Percentiles rank a stretch among this genome's conserved stretches.
phyloP scores from a whole-genome alignment of 2,329 filamentous ascomycete species.

The Colletotrichum horii region DNA sequence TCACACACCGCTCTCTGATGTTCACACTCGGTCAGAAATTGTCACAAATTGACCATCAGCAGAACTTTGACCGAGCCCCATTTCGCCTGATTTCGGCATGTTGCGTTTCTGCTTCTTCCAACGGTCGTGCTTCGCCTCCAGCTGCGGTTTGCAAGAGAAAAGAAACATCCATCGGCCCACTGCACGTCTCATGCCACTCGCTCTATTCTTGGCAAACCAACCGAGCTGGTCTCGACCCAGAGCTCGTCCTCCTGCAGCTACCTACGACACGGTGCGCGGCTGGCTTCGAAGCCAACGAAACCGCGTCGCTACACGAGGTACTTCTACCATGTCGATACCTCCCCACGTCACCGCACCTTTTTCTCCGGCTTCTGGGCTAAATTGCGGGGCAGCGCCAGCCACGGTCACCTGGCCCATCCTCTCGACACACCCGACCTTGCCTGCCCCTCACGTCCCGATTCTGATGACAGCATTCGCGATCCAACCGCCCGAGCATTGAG shows the following conservation, averaged over 20 bases:
- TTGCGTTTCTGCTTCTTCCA: background rate
- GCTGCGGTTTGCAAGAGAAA: background rate
- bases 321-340: background rate
- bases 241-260: background rate
- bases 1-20: background rate
- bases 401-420: conserved; percentile 11
- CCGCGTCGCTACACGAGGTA: conserved; percentile 8
- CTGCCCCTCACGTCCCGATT: conserved; percentile 7
- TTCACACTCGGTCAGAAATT: background rate
- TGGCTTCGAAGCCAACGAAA: background rate
- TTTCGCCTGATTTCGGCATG: background rate
- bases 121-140: background rate
- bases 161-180: background rate
- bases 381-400: conserved; percentile 15
- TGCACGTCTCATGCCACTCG: conserved; percentile 5
- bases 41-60: background rate
- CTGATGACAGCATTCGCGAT: conserved; percentile 7
- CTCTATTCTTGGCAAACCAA: conserved; percentile 9
- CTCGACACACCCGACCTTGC: conserved; percentile 2
- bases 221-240: background rate
- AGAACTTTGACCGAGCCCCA: background rate
- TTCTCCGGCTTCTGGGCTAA: conserved; percentile 14
- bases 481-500: background rate
- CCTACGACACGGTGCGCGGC: background rate
- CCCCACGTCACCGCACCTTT: conserved; percentile 19